These are phyloP conservation scores for Trichoderma oligosporum DNA, from an alignment of 2,329 filamentous ascomycete species.

Conservation along the genomic window DNA sequence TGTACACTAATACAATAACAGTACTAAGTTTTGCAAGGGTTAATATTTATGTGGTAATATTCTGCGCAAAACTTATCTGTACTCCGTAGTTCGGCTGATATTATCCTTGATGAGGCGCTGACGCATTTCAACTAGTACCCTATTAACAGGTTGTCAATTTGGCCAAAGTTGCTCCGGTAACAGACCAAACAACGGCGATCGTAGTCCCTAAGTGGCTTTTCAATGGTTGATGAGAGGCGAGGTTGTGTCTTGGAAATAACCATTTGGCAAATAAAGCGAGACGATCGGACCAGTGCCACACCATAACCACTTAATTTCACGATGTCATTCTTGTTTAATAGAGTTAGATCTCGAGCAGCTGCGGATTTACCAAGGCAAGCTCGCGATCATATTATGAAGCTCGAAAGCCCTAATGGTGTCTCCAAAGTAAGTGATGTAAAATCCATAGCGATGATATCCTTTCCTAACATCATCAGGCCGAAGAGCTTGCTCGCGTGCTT, in stretches of 20 bases:
- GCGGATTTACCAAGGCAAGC: conserved; percentile 55
- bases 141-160: conserved; percentile 16
- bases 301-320: not conserved
- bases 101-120: conserved; percentile 4
- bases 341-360: conserved; percentile 49
- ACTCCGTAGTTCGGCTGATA: conserved; percentile 2
- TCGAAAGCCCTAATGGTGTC: conserved; percentile 47
- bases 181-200: not conserved
- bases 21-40: not conserved
- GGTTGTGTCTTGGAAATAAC: conserved; percentile 10
- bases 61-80: not conserved
- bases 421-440: conserved; percentile 42
- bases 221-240: conserved; percentile 1
- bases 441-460: not conserved
- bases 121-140: conserved; percentile 10
- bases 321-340: conserved; percentile 57
- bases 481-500: conserved; percentile 82
- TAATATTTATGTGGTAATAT: not conserved
- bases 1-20: not conserved
- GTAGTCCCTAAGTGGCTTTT: not conserved
- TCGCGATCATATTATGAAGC: conserved; percentile 50
- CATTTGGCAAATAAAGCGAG: not conserved
- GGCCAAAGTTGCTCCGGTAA: not conserved
- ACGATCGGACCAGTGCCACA: conserved; percentile 1
- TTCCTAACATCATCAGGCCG: conserved; percentile 53